phyloP scores from a whole-genome alignment of 352 stramenopile species.

The Phytophthora chlamydospora region DNA sequence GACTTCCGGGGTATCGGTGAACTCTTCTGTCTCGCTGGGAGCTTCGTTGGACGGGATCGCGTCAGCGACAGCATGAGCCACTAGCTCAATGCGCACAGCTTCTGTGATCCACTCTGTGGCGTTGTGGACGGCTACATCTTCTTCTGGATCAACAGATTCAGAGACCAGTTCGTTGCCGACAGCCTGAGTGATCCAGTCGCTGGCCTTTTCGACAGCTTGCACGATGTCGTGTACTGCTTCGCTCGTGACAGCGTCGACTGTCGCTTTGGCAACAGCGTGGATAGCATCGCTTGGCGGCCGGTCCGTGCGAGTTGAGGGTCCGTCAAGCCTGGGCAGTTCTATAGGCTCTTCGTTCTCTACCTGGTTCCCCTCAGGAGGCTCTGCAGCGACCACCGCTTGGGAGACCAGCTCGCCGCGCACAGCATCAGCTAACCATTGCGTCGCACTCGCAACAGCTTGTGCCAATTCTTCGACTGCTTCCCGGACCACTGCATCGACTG shows the following conservation, averaged over 20 bases:
- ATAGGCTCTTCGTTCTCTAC: background rate
- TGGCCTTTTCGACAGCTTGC: constrained; percentile 9
- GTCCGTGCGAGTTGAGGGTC: background rate
- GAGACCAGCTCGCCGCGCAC: constrained; percentile 22
- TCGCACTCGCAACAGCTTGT: constrained; percentile 18
- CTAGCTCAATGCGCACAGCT: constrained; percentile 9
- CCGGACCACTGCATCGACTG: constrained; percentile 12
- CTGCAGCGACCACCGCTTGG: constrained; percentile 10
- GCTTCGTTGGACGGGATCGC: background rate
- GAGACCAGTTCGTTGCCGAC: constrained; percentile 17
- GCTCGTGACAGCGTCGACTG: constrained; percentile 13
- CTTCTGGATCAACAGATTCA: constrained; percentile 5
- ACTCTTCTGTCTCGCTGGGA: background rate
- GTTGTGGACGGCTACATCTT: constrained; percentile 3
- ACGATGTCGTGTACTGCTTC: constrained; percentile 22
- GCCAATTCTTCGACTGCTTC: constrained; percentile 23
- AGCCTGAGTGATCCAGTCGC: constrained; percentile 12
- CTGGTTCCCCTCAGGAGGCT: background rate
- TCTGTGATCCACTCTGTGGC: constrained; percentile 7
- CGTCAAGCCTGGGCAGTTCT: background rate
- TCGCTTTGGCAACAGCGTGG: constrained; percentile 23
- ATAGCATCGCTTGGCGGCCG: constrained; percentile 14
- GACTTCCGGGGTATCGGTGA: background rate
- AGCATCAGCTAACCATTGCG: constrained; percentile 23
- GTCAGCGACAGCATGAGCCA: constrained; percentile 6